Percentiles rank a stretch among this genome's conserved stretches.
Conservation (phyloP, 2,329 filamentous ascomycete genomes). For the Xylaria arbuscula region DNA sequence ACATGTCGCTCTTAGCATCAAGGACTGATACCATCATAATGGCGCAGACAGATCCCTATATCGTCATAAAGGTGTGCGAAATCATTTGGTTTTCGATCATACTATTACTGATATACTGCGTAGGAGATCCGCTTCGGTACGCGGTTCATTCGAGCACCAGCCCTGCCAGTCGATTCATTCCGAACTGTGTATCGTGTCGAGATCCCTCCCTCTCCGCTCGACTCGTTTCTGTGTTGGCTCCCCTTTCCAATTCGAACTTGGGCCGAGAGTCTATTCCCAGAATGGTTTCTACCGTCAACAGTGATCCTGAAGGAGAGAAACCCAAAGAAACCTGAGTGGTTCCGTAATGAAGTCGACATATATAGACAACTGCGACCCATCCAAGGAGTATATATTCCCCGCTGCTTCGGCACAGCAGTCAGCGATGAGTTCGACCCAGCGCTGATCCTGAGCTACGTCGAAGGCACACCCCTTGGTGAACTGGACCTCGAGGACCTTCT, state of each 20-base stretch:
- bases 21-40: too few species aligned
- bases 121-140: background rate
- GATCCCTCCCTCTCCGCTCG: background rate
- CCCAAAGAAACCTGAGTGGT: background rate
- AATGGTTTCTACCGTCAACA: background rate
- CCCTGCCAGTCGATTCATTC: background rate
- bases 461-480: background rate
- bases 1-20: background rate
- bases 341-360: background rate
- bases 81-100: background rate
- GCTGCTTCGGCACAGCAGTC: background rate
- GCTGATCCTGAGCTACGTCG: background rate
- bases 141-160: background rate
- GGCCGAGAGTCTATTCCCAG: background rate
- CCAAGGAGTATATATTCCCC: background rate
- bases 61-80: background rate
- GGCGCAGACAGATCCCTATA: background rate
- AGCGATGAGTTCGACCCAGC: background rate
- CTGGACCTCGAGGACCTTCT: background rate
- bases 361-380: background rate
- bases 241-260: background rate
- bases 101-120: background rate
- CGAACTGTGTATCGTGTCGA: background rate
- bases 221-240: background rate
- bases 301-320: background rate